Evolutionary conservation across 345 rosid species (phyloP).

Genomic region (Sisymbrium irio): DNA sequence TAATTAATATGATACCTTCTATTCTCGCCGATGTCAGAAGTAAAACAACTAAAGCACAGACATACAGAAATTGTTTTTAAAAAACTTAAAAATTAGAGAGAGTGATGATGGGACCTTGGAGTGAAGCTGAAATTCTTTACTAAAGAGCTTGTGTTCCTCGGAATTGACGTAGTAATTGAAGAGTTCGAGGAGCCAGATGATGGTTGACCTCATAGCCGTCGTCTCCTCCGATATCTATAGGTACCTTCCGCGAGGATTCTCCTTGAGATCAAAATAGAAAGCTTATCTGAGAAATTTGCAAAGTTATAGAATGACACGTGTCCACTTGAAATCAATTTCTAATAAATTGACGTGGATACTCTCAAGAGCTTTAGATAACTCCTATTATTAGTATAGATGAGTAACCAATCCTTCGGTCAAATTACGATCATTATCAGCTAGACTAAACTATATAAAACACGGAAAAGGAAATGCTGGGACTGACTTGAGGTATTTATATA

Average conservation of each 20-base stretch:
- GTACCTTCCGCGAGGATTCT: conserved; percentile 94
- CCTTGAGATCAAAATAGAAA: conserved; percentile 95
- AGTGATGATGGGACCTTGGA: conserved; percentile 52
- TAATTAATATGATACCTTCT: too few relatives aligned
- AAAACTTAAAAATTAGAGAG: neutral
- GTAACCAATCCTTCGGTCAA: neutral
- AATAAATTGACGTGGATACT: too few relatives aligned
- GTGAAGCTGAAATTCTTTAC: conserved; percentile 97
- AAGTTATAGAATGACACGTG: too few relatives aligned
- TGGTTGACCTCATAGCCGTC: conserved; percentile 97
- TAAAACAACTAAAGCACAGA: too few relatives aligned
- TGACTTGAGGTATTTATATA: neutral
- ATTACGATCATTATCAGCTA: neutral
- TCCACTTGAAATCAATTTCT: too few relatives aligned
- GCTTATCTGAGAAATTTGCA: too few relatives aligned
- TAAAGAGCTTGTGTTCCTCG: conserved; percentile 80
- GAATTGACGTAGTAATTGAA: conserved; percentile 93
- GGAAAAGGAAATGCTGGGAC: neutral
- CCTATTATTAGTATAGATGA: neutral
- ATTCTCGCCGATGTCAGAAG: too few relatives aligned
- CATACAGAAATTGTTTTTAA: too few relatives aligned
- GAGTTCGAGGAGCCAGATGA: conserved; percentile 98
- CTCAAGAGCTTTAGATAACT: too few relatives aligned
- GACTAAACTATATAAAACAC: neutral
- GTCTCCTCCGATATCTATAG: conserved; percentile 97